A percentile compares a stretch with the other conserved stretches of the same genome.
These are phyloP conservation scores for Ciborinia camelliae DNA, from an alignment of 2,329 filamentous ascomycete species.

Conservation along the genomic window DNA sequence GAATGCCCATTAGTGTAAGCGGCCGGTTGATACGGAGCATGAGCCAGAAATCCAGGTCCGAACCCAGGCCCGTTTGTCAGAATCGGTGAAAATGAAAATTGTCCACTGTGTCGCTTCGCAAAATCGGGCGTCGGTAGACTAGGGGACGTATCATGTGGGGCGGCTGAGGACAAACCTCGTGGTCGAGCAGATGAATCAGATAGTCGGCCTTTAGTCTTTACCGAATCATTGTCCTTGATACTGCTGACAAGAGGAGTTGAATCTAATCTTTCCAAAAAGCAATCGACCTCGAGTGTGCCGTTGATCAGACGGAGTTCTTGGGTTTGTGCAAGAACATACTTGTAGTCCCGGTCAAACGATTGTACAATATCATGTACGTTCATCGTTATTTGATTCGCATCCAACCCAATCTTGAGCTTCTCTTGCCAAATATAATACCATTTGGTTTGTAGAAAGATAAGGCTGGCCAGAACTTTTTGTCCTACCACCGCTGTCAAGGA, in stretches of 20 bases:
- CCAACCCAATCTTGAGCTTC: conserved; percentile 73
- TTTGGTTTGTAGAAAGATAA: conserved; percentile 76
- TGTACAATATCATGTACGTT: conserved; percentile 71
- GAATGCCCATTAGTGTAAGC: conserved; percentile 47
- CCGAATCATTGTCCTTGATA: conserved; percentile 1
- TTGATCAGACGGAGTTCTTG: conserved; percentile 75
- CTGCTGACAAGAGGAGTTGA: conserved; percentile 30
- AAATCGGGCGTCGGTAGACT: conserved; percentile 65
- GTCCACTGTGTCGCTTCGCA: conserved; percentile 60
- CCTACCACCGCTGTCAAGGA: conserved; percentile 77
- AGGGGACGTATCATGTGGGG: conserved; percentile 53
- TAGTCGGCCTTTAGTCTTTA: conserved; percentile 28
- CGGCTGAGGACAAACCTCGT: conserved; percentile 59
- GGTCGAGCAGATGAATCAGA: conserved; percentile 42
- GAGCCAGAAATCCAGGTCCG: conserved; percentile 47
- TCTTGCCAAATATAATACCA: conserved; percentile 85
- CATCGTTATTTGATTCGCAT: conserved; percentile 59
- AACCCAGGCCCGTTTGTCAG: conserved; percentile 45
- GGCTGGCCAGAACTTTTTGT: conserved; percentile 76
- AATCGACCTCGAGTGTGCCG: conserved; percentile 49
- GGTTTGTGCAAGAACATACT: conserved; percentile 69
- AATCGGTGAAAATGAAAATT: conserved; percentile 59
- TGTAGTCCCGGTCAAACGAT: conserved; percentile 76
- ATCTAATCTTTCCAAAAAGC: conserved; percentile 20
- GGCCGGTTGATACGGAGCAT: conserved; percentile 54